Evolutionary conservation across 805 yeast genomes (phyloP).

Genomic region (Metschnikowia drakensbergensis): DNA sequence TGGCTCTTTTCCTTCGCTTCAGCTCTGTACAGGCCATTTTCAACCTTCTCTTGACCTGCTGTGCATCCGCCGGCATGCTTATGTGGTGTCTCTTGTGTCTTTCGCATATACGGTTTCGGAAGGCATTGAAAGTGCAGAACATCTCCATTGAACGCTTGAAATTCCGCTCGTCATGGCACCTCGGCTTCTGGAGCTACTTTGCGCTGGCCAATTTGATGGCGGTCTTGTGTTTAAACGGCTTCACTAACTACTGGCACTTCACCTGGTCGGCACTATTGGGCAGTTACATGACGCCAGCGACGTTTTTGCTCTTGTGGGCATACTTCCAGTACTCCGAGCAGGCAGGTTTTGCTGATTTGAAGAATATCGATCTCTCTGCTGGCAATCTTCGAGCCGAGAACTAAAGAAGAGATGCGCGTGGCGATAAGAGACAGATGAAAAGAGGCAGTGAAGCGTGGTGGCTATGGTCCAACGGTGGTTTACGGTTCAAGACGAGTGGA

Average conservation of each 20-base stretch:
- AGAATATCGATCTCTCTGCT: background rate
- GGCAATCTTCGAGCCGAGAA: constrained; percentile 1
- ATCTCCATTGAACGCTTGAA: constrained; percentile 3
- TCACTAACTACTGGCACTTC: constrained; percentile 17
- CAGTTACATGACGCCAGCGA: constrained; percentile 14
- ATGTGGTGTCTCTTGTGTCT: constrained; percentile 25
- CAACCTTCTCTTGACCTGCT: constrained; percentile 19
- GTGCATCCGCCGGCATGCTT: constrained; percentile 26
- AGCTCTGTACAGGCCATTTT: constrained; percentile 17
- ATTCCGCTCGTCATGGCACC: constrained; percentile 8
- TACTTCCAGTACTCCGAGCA: constrained; percentile 1
- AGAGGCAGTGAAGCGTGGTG: background rate
- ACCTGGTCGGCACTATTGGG: constrained; percentile 13
- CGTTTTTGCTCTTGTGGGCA: constrained; percentile 8
- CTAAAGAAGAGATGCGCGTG: background rate
- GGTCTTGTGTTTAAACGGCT: constrained; percentile 18
- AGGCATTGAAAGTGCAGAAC: constrained; percentile 11
- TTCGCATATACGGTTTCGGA: constrained; percentile 17
- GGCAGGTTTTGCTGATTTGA: background rate
- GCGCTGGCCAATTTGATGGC: constrained; percentile 16
- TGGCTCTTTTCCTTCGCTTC: constrained; percentile 19
- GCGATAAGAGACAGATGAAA: background rate
- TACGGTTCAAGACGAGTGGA: no score
- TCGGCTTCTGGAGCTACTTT: constrained; percentile 14
- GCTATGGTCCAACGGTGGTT: no score